Percentiles rank a stretch among this genome's conserved stretches.
phyloP scores from a whole-genome alignment of 202 grass and related monocot genomes.

The Saccharum hybrid region DNA sequence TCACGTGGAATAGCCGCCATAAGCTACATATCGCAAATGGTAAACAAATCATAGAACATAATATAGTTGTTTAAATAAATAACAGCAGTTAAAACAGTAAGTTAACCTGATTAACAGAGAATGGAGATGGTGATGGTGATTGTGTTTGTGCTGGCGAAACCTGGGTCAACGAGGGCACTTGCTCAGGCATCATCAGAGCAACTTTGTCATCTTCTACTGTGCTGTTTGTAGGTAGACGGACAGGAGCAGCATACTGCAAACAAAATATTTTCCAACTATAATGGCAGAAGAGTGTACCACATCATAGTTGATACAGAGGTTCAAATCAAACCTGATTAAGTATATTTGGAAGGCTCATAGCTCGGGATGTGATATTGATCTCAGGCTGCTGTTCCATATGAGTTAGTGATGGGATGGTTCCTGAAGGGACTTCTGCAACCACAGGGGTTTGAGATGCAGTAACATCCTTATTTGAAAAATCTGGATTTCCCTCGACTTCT shows the following conservation, averaged over 20 bases:
- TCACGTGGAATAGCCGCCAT: constrained; percentile 68
- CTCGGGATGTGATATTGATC: constrained; percentile 59
- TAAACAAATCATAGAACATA: constrained; percentile 27
- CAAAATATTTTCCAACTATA: constrained; percentile 30
- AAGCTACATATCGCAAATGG: constrained; percentile 51
- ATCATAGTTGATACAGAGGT: background rate
- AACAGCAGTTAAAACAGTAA: constrained; percentile 19
- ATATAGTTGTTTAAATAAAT: constrained; percentile 36
- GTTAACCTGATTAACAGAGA: constrained; percentile 79
- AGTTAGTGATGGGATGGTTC: constrained; percentile 50
- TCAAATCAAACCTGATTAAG: constrained; percentile 56
- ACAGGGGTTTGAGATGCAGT: constrained; percentile 58
- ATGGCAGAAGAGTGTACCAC: constrained; percentile 4
- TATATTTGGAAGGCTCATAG: constrained; percentile 61
- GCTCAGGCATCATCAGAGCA: constrained; percentile 69
- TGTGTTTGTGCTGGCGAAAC: constrained; percentile 50
- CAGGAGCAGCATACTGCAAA: constrained; percentile 62
- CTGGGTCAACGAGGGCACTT: constrained; percentile 60
- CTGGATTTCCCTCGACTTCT: constrained; percentile 81
- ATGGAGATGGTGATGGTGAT: constrained; percentile 68
- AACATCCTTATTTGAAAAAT: constrained; percentile 91
- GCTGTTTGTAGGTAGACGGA: constrained; percentile 63
- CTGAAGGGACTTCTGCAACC: constrained; percentile 55
- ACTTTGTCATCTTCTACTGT: constrained; percentile 75
- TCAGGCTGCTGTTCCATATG: constrained; percentile 68